These are phyloP conservation scores for Wickerhamiella azyma DNA, from an alignment of 805 yeast genomes.

Conservation along the genomic window DNA sequence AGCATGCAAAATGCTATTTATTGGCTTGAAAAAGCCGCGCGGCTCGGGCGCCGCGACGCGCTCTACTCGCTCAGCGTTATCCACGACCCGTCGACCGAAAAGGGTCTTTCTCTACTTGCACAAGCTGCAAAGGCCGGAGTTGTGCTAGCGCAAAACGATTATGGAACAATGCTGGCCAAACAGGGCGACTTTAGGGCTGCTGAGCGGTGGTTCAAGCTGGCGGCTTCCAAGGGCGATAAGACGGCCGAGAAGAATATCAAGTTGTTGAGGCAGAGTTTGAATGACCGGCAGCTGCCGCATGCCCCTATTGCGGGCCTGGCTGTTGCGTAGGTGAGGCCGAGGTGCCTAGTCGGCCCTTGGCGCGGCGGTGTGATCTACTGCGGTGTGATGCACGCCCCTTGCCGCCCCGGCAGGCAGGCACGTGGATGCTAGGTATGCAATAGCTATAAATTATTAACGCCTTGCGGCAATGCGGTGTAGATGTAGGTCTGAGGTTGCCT, in stretches of 20 bases:
- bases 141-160: slow-evolving; percentile 6
- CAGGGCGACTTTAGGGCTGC: background rate
- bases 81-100: background rate
- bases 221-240: background rate
- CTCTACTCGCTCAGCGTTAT: slow-evolving; percentile 1
- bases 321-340: background rate
- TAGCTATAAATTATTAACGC: too few relatives aligned
- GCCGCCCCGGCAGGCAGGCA: too few relatives aligned
- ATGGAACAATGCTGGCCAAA: slow-evolving; percentile 3
- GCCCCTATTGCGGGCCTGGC: background rate
- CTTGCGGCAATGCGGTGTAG: too few relatives aligned
- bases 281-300: background rate
- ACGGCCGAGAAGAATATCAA: slow-evolving; percentile 4
- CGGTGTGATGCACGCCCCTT: too few relatives aligned
- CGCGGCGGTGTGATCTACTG: too few relatives aligned
- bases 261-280: background rate
- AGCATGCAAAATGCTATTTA: background rate
- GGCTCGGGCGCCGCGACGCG: background rate
- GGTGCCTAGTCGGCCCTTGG: too few relatives aligned
- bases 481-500: background rate
- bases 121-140: slow-evolving; percentile 1
- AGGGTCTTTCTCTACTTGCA: background rate
- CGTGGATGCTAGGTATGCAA: too few relatives aligned
- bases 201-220: slow-evolving; percentile 1
- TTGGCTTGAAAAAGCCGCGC: slow-evolving; percentile 2